Conservation (phyloP, 345 rosid genomes). For the Melastoma malabathricum region DNA sequence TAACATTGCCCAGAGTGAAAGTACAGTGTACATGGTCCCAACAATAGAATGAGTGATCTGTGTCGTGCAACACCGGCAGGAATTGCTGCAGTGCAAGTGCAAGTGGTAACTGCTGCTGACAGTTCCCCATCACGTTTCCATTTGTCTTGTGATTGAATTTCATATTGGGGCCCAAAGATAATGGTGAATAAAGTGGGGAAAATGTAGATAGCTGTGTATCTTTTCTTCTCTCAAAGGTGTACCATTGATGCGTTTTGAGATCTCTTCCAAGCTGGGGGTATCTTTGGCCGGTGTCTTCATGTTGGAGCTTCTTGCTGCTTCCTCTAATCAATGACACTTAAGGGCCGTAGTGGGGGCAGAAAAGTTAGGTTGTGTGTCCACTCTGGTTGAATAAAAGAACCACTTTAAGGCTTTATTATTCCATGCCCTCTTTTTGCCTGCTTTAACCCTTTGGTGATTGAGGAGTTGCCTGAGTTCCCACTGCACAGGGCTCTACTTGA, state of each 20-base stretch:
- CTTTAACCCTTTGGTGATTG: not conserved
- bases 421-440: not conserved
- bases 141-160: slow-evolving; percentile 17
- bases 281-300: slow-evolving; percentile 23
- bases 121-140: slow-evolving; percentile 13
- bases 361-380: slow-evolving; percentile 5
- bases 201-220: slow-evolving; percentile 18
- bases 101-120: slow-evolving; percentile 10
- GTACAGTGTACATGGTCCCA: too few relatives aligned
- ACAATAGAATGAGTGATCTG: slow-evolving; percentile 13
- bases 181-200: slow-evolving; percentile 20
- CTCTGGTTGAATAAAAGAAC: slow-evolving; percentile 6
- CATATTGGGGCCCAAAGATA: slow-evolving; percentile 24
- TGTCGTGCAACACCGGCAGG: slow-evolving; percentile 8
- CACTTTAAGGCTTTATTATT: slow-evolving; percentile 13
- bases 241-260: slow-evolving; percentile 2
- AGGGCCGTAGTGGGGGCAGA: slow-evolving; percentile 6
- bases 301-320: slow-evolving; percentile 11
- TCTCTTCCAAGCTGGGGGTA: slow-evolving; percentile 19
- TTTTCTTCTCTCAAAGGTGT: slow-evolving; percentile 12
- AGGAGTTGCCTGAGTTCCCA: slow-evolving; percentile 4
- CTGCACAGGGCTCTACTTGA: slow-evolving; percentile 5
- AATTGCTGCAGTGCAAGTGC: slow-evolving; percentile 11
- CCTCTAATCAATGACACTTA: not conserved
- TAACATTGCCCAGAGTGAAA: too few relatives aligned